phyloP scores from a whole-genome alignment of 352 stramenopile species.

The Globisporangium nunn region DNA sequence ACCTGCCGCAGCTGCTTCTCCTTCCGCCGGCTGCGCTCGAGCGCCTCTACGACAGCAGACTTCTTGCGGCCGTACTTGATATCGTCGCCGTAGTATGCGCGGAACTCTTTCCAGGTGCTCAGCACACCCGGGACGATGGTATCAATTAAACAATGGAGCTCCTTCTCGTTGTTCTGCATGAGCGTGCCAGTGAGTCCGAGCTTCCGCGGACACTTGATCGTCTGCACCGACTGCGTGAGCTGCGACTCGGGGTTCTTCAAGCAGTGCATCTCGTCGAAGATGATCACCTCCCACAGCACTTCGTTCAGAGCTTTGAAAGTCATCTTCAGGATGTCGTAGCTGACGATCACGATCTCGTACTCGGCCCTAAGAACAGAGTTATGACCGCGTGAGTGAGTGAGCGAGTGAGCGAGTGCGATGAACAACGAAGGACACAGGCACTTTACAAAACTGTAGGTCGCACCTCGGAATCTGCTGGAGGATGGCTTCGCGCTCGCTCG shows the following conservation, averaged over 20 bases:
- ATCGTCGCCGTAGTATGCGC: slow-evolving; percentile 69
- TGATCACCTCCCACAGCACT: slow-evolving; percentile 88
- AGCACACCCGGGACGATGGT: slow-evolving; percentile 64
- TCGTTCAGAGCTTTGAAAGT: slow-evolving; percentile 70
- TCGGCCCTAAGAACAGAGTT: slow-evolving; percentile 26
- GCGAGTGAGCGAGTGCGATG: neutral
- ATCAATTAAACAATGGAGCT: slow-evolving; percentile 70
- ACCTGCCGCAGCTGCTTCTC: slow-evolving; percentile 55
- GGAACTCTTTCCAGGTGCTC: slow-evolving; percentile 59
- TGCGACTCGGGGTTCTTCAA: slow-evolving; percentile 96
- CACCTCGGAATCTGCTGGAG: slow-evolving; percentile 67
- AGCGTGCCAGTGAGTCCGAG: slow-evolving; percentile 87
- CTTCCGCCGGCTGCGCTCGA: slow-evolving; percentile 57
- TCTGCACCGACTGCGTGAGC: slow-evolving; percentile 75
- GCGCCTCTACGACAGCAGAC: slow-evolving; percentile 49
- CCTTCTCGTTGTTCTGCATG: slow-evolving; percentile 86
- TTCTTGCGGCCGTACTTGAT: slow-evolving; percentile 84
- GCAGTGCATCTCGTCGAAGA: slow-evolving; percentile 99
- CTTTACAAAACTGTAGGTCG: slow-evolving; percentile 45
- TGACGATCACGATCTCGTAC: slow-evolving; percentile 78
- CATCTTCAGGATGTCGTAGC: slow-evolving; percentile 89
- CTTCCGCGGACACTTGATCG: slow-evolving; percentile 49
- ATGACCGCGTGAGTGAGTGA: neutral
- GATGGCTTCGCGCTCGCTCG: slow-evolving; percentile 42
- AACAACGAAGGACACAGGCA: neutral